Evolutionary conservation across 139 green algal genomes (phyloP).

Genomic region (Ettlia oleoabundans): DNA sequence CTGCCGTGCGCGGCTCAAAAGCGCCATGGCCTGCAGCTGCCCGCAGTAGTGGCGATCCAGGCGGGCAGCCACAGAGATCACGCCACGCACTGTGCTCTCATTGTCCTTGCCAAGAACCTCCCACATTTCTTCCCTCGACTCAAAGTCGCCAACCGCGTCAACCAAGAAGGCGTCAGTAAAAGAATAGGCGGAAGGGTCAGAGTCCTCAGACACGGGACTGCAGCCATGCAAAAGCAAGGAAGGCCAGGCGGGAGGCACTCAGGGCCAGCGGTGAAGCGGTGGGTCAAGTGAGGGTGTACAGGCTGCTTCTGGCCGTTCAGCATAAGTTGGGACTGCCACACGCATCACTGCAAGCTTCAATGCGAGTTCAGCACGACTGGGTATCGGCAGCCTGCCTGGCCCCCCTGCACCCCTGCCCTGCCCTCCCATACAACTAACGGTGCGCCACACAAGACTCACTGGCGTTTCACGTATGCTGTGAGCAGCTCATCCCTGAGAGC

Average conservation of each 20-base stretch:
- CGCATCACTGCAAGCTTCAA: too few species aligned
- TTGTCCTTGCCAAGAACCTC: background rate
- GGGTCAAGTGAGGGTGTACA: too few species aligned
- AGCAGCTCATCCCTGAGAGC: conserved; percentile 14
- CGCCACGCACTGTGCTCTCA: background rate
- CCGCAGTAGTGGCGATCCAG: conserved; percentile 1
- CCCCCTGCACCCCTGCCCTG: too few species aligned
- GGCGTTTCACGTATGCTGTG: background rate
- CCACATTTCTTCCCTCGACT: conserved; percentile 3
- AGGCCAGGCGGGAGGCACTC: too few species aligned
- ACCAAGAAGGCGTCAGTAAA: conserved; percentile 13
- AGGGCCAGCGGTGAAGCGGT: too few species aligned
- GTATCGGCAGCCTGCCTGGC: too few species aligned
- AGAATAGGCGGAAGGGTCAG: background rate
- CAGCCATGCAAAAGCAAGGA: too few species aligned
- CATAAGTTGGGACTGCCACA: too few species aligned
- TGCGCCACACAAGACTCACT: background rate
- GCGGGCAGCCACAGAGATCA: background rate
- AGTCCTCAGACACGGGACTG: conserved; percentile 4
- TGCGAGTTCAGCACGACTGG: too few species aligned
- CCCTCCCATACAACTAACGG: too few species aligned
- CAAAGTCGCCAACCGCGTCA: conserved; percentile 4
- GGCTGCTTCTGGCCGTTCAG: background rate
- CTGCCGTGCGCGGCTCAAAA: conserved; percentile 6
- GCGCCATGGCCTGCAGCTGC: conserved; percentile 15